These are phyloP conservation scores for Venturia pyrina DNA, from an alignment of 2,329 filamentous ascomycete genomes.

Conservation along the genomic window DNA sequence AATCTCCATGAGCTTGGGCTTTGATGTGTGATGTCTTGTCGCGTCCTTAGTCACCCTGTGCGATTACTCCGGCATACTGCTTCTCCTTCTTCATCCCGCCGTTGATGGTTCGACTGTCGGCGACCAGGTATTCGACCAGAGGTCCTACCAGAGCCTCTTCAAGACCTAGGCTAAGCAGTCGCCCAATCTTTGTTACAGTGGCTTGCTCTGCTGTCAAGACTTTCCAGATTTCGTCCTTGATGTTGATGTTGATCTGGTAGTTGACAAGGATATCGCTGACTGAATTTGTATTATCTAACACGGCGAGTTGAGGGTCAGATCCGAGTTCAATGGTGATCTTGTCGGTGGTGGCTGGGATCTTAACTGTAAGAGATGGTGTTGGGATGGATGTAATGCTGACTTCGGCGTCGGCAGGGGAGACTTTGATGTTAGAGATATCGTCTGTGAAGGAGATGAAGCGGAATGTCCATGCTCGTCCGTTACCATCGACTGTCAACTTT, in stretches of 20 bases:
- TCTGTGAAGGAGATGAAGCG: slow-evolving; percentile 19
- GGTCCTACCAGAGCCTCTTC: slow-evolving; percentile 23
- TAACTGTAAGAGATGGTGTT: not conserved
- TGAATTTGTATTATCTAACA: slow-evolving; percentile 24
- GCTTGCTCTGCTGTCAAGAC: slow-evolving; percentile 20
- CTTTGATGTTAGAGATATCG: not conserved
- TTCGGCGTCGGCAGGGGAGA: not conserved
- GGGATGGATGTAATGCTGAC: not conserved
- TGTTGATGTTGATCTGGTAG: slow-evolving; percentile 22
- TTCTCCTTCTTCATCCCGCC: slow-evolving; percentile 1
- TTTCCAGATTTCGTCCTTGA: slow-evolving; percentile 25
- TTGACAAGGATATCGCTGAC: slow-evolving; percentile 22
- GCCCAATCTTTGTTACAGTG: slow-evolving; percentile 21
- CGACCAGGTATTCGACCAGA: slow-evolving; percentile 25
- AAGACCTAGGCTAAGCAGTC: slow-evolving; percentile 21
- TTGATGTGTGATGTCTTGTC: too few relatives aligned
- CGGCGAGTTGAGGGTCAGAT: slow-evolving; percentile 23
- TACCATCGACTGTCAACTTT: slow-evolving; percentile 21
- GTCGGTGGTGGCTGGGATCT: not conserved
- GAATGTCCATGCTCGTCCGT: slow-evolving; percentile 22
- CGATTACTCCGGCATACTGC: not conserved
- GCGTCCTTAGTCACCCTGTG: not conserved
- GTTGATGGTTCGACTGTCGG: slow-evolving; percentile 17
- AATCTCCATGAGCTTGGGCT: too few relatives aligned
- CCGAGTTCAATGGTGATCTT: slow-evolving; percentile 16